Evolutionary conservation across 192 early-diverging fungal genomes (phyloP).

Genomic region (Lobosporangium transversale): DNA sequence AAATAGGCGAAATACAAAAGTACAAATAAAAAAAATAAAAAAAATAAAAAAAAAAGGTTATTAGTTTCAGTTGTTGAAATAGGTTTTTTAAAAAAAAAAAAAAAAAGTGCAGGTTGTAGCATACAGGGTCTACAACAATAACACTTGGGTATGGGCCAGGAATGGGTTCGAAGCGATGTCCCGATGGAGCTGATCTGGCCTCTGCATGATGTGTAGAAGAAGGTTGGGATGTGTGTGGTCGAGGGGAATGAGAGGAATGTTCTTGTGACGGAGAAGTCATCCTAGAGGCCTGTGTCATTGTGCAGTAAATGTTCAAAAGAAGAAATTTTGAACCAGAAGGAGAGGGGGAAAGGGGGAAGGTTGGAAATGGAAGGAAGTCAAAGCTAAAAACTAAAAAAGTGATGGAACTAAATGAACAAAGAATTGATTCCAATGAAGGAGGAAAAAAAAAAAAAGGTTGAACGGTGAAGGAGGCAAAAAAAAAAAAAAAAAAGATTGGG

Average conservation of each 20-base stretch:
- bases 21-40: neutral
- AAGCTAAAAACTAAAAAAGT: too few species aligned
- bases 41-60: neutral
- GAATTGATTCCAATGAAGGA: too few species aligned
- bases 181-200: neutral
- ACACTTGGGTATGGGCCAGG: conserved; percentile 36
- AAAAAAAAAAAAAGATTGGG: conserved; percentile 9
- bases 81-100: neutral
- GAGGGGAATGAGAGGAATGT: conserved; percentile 24
- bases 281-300: conserved; percentile 28
- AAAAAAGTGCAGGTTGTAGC: neutral
- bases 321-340: neutral
- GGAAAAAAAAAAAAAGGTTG: neutral
- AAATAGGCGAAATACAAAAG: neutral
- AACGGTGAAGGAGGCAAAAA: neutral
- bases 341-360: neutral
- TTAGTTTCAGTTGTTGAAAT: neutral
- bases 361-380: too few species aligned
- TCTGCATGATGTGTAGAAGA: conserved; percentile 28
- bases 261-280: conserved; percentile 16
- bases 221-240: neutral
- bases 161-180: conserved; percentile 33
- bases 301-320: neutral
- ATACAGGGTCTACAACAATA: conserved; percentile 53
- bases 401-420: too few species aligned